Base-by-base conservation (phyloP, 1,284 basidiomycete species). In the Afroboletus lepidellus region DNA sequence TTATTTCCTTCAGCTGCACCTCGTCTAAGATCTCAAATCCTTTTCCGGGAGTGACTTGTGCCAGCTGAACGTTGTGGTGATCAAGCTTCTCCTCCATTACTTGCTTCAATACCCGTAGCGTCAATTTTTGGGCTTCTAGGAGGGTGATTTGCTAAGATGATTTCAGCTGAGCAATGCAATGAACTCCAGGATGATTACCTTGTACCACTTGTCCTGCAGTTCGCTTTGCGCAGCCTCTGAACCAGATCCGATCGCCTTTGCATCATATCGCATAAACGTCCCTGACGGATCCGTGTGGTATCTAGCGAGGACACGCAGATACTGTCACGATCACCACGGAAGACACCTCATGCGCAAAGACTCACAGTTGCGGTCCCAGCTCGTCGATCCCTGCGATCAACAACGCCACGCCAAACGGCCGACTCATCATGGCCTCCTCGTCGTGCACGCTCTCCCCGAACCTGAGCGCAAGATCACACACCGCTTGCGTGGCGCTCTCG, bases 261-360 rank as follows among this genome's bases (percentile, higher is more conserved):
- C 97, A 60, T 98, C 92, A 67, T 98, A 98, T 56, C 92, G 85
- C 63, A 96, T 92, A 69, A 94, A 98, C 8, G 96, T 99, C 16
- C 97, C 97, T n/a, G 95, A 98, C 3, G 97, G 97, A 74, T 99
- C 97, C 24, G 97, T 98, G 72, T 99, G 97, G 71, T 84, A 97
- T 66, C 93, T 96, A 63, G 30, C 24, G 44, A 53, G 8, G 9
- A 12, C 43, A 32, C 3, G 39, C 32, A 34, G 41, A 32, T n/a
- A n/a, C n/a, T n/a, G n/a, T n/a, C 39, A 13, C 30, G 9, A 47
- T 47, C 47, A 58, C 60, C 52, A 52, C 46, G 41, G 41, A 20
- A 50, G 32, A 47, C 39, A 21, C 37, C 21, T 32, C 41, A 2
- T 21, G 23, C 9, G 11, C 39, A 29, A 44, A 32, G 29, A 73